These are phyloP conservation scores for Puccinia novopanici DNA, from an alignment of 1,284 basidiomycete genomes.

Conservation along the genomic window DNA sequence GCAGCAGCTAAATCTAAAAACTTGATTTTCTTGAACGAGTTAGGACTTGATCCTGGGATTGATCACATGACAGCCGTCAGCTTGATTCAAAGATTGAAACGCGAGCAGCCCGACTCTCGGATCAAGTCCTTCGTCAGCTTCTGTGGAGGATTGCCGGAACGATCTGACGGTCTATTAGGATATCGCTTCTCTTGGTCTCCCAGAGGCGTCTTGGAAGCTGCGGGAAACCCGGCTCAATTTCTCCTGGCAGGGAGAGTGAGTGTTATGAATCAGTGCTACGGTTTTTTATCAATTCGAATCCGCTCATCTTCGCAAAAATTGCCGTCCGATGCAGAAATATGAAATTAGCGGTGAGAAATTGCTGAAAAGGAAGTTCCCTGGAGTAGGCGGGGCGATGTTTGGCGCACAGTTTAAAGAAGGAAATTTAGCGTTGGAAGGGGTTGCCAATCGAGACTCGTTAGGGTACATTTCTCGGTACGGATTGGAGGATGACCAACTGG, in stretches of 20 bases:
- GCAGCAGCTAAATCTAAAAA: conserved; percentile 69
- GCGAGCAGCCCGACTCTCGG: conserved; percentile 64
- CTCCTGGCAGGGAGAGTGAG: conserved; percentile 67
- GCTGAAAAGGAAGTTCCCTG: conserved; percentile 67
- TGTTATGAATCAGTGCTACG: conserved; percentile 52
- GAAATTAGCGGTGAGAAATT: conserved; percentile 67
- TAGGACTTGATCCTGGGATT: conserved; percentile 92
- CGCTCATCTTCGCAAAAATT: conserved; percentile 43
- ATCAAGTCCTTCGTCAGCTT: conserved; percentile 80
- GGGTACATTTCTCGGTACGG: conserved; percentile 75
- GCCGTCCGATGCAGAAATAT: conserved; percentile 60
- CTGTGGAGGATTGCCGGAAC: conserved; percentile 85
- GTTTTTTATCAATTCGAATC: conserved; percentile 34
- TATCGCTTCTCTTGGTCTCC: conserved; percentile 98
- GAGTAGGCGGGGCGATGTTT: conserved; percentile 67
- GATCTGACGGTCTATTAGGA: conserved; percentile 64
- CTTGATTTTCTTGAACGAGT: conserved; percentile 84
- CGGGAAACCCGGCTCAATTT: conserved; percentile 75
- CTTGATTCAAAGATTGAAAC: conserved; percentile 68
- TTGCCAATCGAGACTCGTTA: conserved; percentile 84
- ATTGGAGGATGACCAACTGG: conserved; percentile 62
- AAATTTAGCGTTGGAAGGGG: conserved; percentile 73
- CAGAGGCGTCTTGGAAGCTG: conserved; percentile 79
- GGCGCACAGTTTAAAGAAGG: conserved; percentile 59
- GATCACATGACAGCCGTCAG: conserved; percentile 88